These are phyloP conservation scores for Kurtzmaniella quercitrusa DNA, from an alignment of 1,139 yeast species.

Conservation along the genomic window DNA sequence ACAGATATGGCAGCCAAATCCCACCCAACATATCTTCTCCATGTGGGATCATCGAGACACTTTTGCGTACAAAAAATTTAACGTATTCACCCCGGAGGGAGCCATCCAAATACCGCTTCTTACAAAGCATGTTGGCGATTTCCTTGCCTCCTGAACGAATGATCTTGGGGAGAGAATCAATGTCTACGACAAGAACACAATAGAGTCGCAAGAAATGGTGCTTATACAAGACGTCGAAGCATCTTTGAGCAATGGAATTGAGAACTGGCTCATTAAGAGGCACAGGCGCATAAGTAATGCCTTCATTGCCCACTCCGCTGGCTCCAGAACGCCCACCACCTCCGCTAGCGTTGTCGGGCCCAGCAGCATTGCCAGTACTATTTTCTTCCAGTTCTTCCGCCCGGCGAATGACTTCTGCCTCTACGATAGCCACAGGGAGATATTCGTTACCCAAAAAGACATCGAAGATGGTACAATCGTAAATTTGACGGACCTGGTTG, in stretches of 20 bases:
- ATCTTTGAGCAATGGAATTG: constrained; percentile 70
- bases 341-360: constrained; percentile 11
- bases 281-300: constrained; percentile 23
- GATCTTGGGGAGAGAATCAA: constrained; percentile 80
- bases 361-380: constrained; percentile 13
- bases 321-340: constrained; percentile 11
- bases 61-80: constrained; percentile 67
- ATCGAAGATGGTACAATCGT: constrained; percentile 91
- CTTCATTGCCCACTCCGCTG: constrained; percentile 9
- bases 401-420: constrained; percentile 65
- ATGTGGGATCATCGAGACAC: constrained; percentile 66
- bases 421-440: constrained; percentile 82
- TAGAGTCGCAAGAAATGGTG: constrained; percentile 75
- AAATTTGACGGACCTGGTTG: constrained; percentile 73
- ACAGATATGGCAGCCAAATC: constrained; percentile 75
- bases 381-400: constrained; percentile 16
- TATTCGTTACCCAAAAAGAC: constrained; percentile 80
- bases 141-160: constrained; percentile 82
- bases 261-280: constrained; percentile 55
- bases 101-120: constrained; percentile 76
- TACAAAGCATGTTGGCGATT: constrained; percentile 90
- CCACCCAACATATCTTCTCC: constrained; percentile 82
- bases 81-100: constrained; percentile 71
- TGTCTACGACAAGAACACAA: constrained; percentile 77
- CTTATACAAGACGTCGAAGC: constrained; percentile 64